These are phyloP conservation scores for Phyllosticta citribraziliensis DNA, from an alignment of 2,329 filamentous ascomycete species.

Conservation along the genomic window DNA sequence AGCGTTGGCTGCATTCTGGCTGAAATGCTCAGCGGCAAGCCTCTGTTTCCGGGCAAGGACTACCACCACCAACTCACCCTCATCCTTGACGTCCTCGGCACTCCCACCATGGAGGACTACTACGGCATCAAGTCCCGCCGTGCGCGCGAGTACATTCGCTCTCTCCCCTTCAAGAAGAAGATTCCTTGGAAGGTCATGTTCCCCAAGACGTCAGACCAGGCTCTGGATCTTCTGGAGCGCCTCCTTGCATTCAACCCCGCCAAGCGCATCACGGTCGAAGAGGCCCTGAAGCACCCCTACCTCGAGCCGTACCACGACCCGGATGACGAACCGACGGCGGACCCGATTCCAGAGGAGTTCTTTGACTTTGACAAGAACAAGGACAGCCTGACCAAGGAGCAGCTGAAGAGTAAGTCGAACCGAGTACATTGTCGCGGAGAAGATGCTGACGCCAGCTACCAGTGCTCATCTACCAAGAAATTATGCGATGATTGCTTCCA, in stretches of 20 bases:
- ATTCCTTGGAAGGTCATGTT: conserved; percentile 95
- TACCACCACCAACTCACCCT: conserved; percentile 98
- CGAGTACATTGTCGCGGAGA: not conserved
- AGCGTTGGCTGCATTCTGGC: conserved; percentile 96
- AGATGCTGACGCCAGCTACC: conserved; percentile 15
- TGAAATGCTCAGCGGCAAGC: conserved; percentile 98
- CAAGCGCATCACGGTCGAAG: conserved; percentile 96
- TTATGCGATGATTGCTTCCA: conserved; percentile 54
- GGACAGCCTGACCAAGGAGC: conserved; percentile 95
- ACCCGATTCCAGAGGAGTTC: conserved; percentile 96
- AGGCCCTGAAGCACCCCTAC: conserved; percentile 94
- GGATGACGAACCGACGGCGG: conserved; percentile 93
- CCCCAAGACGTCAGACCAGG: conserved; percentile 97
- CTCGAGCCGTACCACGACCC: conserved; percentile 98
- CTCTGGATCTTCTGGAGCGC: conserved; percentile 88
- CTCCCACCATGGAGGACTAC: conserved; percentile 99
- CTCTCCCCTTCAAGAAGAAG: conserved; percentile 99
- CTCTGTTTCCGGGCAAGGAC: conserved; percentile 95
- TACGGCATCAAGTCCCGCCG: conserved; percentile 98
- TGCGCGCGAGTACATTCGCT: conserved; percentile 95
- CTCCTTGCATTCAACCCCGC: conserved; percentile 95
- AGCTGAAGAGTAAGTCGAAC: conserved; percentile 65
- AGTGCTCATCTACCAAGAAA: conserved; percentile 93
- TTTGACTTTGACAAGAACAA: conserved; percentile 99
- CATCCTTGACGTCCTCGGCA: conserved; percentile 93